Evolutionary conservation across 2,329 filamentous ascomycete species (phyloP), one percentile per base, ranked within the genome.

Genomic region (Corynespora cassiicola): DNA sequence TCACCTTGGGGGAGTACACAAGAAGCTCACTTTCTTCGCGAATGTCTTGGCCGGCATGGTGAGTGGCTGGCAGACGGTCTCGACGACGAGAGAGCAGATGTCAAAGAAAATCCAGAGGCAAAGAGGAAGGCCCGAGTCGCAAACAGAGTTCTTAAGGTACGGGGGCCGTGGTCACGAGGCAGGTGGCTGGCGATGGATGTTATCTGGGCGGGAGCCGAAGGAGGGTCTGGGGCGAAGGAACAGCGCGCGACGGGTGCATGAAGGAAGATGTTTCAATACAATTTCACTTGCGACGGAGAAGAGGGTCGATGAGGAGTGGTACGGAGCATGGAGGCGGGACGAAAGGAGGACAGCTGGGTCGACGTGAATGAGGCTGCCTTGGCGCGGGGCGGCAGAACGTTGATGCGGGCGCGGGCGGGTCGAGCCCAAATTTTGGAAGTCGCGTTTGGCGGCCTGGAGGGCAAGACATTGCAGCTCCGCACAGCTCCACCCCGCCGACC

Each of bases 11-110:
- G 31, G 30, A 23, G 21, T 33, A 22, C 20, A 32, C 26, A 39
- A 11, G 26, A 32, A 25, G 57, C 56, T 59, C 50, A 67, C 64
- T 57, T 62, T 66, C 47, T 60, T 62, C 26, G 59, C 50, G 29
- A 55, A 56, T 21, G 58, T 65, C 54, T 63, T 67, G 46, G 52
- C 58, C 32, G 63, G 56, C 64, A 66, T 68, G 40, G 34, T 53
- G 28, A 37, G n/a, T n/a, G n/a, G n/a, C n/a, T n/a, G n/a, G n/a
- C n/a, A n/a, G n/a, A n/a, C n/a, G n/a, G n/a, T n/a, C n/a, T n/a
- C n/a, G n/a, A n/a, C n/a, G 16, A 19, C 29, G 31, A 31, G 21
- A 20, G 36, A 19, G 44, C 28, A 21, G 26, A 34, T 18, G 31
- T 19, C 19, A 35, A 18, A 31, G 35, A 21, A 38, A n/a, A n/a